A percentile compares a stretch with the other conserved stretches of the same genome.
Conservation (phyloP, 2,329 filamentous ascomycete genomes). For the Grosmannia huntii region DNA sequence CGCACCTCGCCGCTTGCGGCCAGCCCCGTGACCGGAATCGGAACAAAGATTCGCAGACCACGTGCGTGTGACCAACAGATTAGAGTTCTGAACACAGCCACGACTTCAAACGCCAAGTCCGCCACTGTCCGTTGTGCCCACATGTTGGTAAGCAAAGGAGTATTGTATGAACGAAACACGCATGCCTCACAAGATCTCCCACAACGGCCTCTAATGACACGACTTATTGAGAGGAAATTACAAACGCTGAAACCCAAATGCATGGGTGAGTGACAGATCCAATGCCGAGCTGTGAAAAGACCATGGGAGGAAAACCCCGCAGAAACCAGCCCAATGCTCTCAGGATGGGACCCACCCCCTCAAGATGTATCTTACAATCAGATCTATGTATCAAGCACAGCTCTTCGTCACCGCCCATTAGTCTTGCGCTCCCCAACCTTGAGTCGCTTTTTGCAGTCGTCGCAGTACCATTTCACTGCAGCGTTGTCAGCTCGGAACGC, state of each 20-base stretch:
- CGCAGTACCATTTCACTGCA: constrained; percentile 69
- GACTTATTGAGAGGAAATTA: background rate
- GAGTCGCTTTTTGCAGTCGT: constrained; percentile 60
- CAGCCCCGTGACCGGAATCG: background rate
- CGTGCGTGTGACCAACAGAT: background rate
- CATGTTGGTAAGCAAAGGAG: background rate
- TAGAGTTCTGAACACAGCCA: background rate
- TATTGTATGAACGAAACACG: too few relatives aligned
- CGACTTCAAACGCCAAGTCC: background rate
- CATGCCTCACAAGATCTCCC: too few relatives aligned
- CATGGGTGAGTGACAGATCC: background rate
- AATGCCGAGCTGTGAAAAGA: background rate
- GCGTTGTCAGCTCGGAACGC: constrained; percentile 1
- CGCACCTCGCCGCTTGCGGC: background rate
- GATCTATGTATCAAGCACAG: background rate
- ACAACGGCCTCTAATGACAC: background rate
- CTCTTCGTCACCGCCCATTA: constrained; percentile 27
- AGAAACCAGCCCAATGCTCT: background rate
- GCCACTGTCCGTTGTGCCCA: background rate
- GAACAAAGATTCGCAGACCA: background rate
- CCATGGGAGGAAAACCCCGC: background rate
- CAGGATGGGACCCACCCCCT: background rate
- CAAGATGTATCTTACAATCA: background rate
- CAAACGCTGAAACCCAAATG: background rate
- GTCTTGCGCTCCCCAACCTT: constrained; percentile 41